Evolutionary conservation across 257 asterid genomes (phyloP).

Genomic region (Gardenia jasminoides): DNA sequence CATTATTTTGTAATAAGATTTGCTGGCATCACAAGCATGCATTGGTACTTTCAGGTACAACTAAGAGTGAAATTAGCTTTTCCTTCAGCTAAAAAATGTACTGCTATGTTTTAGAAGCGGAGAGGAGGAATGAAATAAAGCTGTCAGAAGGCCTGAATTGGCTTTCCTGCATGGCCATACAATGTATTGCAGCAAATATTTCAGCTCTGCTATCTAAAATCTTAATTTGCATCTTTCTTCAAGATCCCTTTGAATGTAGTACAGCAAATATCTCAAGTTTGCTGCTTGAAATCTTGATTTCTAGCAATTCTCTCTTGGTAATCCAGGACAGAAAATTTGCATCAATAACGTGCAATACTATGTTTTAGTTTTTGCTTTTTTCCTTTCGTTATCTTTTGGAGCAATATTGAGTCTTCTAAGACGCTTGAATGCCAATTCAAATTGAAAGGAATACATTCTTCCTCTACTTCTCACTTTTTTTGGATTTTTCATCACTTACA

Average conservation of each 20-base stretch:
- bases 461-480: neutral
- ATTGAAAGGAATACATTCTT: neutral
- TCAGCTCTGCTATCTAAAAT: neutral
- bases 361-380: too few relatives aligned
- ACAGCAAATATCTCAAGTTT: neutral
- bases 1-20: neutral
- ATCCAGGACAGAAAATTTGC: neutral
- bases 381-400: neutral
- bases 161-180: neutral
- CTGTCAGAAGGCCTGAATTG: neutral
- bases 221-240: neutral
- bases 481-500: too few relatives aligned
- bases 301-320: neutral
- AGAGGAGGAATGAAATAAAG: slow-evolving; percentile 11
- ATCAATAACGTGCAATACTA: neutral
- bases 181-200: slow-evolving; percentile 10
- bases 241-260: neutral
- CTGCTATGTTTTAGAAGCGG: neutral
- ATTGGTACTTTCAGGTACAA: neutral
- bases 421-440: neutral
- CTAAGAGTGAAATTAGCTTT: neutral
- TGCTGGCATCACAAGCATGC: neutral
- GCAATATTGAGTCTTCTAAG: neutral
- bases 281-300: neutral
- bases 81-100: slow-evolving; percentile 1